Conservation (phyloP, 2,329 filamentous ascomycete genomes). For the Drechslera avenae region DNA sequence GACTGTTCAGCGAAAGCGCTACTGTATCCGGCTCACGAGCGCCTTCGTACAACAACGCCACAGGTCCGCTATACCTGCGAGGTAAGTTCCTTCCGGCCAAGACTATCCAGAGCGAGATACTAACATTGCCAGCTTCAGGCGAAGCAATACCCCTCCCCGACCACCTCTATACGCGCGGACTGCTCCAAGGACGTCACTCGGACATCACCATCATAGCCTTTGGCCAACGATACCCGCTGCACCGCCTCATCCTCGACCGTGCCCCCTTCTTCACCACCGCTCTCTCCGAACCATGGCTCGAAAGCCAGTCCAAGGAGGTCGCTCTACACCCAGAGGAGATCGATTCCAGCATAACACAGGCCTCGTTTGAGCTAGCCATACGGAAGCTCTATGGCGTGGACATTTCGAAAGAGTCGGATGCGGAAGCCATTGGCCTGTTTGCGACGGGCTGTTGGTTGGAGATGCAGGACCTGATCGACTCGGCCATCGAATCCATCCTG, state of each 20-base stretch:
- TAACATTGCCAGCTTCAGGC: slow-evolving; percentile 36
- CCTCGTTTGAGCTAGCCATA: slow-evolving; percentile 60
- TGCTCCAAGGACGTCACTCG: slow-evolving; percentile 58
- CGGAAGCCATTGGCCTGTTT: slow-evolving; percentile 60
- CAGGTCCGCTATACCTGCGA: slow-evolving; percentile 42
- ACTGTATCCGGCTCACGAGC: slow-evolving; percentile 47
- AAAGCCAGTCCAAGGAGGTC: slow-evolving; percentile 59
- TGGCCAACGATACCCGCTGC: slow-evolving; percentile 57
- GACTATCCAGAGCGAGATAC: not conserved
- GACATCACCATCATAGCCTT: slow-evolving; percentile 62
- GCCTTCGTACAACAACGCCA: slow-evolving; percentile 49
- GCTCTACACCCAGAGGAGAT: slow-evolving; percentile 60
- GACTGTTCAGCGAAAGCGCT: slow-evolving; percentile 52
- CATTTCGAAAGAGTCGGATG: slow-evolving; percentile 56
- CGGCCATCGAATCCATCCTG: slow-evolving; percentile 59
- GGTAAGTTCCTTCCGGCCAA: slow-evolving; percentile 20
- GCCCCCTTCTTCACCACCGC: slow-evolving; percentile 62
- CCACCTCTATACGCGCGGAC: slow-evolving; percentile 59
- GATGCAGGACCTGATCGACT: slow-evolving; percentile 61
- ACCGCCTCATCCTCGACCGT: slow-evolving; percentile 61
- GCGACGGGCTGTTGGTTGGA: slow-evolving; percentile 64
- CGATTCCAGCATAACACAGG: slow-evolving; percentile 59
- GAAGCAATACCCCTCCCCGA: slow-evolving; percentile 54
- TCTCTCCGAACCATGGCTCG: slow-evolving; percentile 61
- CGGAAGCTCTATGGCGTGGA: slow-evolving; percentile 60